Percentiles rank a stretch among this genome's conserved stretches.
Evolutionary conservation across 352 stramenopile species (phyloP).

Genomic region (Globisporangium spinosum): DNA sequence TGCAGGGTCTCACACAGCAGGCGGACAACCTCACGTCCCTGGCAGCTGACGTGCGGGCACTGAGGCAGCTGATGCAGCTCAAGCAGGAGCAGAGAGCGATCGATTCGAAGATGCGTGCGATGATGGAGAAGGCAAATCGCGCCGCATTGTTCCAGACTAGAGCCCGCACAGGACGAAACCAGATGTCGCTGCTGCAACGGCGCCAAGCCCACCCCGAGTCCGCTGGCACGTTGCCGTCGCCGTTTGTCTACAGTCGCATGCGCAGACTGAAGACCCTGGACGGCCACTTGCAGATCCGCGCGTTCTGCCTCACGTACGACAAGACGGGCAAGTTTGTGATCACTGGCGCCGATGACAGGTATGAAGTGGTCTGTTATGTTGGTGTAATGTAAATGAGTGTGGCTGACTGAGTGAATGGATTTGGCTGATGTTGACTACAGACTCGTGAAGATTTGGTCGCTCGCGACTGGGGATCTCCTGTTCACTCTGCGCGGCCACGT

Average conservation of each 20-base stretch:
- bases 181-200: conserved; percentile 45
- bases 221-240: conserved; percentile 34
- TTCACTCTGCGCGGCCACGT: conserved; percentile 85
- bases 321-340: conserved; percentile 94
- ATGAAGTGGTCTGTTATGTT: conserved; percentile 6
- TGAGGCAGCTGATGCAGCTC: conserved; percentile 73
- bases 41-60: conserved; percentile 65
- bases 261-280: conserved; percentile 86
- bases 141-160: conserved; percentile 48
- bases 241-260: conserved; percentile 76
- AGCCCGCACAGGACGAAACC: conserved; percentile 49
- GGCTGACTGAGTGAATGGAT: background rate
- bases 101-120: conserved; percentile 27
- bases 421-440: conserved; percentile 25
- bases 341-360: conserved; percentile 95
- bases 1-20: conserved; percentile 5
- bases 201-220: conserved; percentile 43
- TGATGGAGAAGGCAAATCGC: conserved; percentile 38
- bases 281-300: conserved; percentile 91
- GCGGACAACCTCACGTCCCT: conserved; percentile 43
- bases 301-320: conserved; percentile 97
- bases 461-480: conserved; percentile 75
- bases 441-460: conserved; percentile 96
- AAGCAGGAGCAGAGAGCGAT: conserved; percentile 37
- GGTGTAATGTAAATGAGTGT: background rate